Evolutionary conservation across 768 basidiomycete genomes (phyloP).

Genomic region (Vararia minispora): DNA sequence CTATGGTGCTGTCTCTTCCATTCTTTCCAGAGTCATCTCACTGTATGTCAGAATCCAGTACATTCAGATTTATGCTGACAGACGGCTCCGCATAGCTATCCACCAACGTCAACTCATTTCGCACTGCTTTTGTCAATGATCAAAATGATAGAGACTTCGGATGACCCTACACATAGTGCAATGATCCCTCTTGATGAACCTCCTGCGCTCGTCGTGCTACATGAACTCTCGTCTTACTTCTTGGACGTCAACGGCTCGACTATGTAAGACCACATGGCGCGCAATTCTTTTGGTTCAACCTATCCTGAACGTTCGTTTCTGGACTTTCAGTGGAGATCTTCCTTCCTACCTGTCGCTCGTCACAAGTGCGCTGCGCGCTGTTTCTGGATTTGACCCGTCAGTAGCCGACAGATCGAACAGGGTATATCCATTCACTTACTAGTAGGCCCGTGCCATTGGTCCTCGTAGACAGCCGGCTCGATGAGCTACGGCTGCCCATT

Average conservation of each 20-base stretch:
- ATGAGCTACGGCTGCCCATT: constrained; percentile 7
- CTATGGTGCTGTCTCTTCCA: constrained; percentile 16
- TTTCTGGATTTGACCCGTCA: not conserved
- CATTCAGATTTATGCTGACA: not conserved
- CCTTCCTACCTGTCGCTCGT: constrained; percentile 11
- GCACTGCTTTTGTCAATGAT: constrained; percentile 11
- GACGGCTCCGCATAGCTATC: constrained; percentile 5
- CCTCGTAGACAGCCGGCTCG: constrained; percentile 12
- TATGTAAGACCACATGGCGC: too few relatives aligned
- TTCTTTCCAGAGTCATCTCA: constrained; percentile 25
- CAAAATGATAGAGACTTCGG: not conserved
- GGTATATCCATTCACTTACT: not conserved
- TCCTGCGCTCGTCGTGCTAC: constrained; percentile 9
- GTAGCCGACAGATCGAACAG: not conserved
- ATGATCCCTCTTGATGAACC: constrained; percentile 1
- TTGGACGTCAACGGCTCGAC: constrained; percentile 3
- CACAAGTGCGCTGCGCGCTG: constrained; percentile 4
- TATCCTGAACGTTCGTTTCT: too few relatives aligned
- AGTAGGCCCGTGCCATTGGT: constrained; percentile 8
- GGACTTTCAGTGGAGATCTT: constrained; percentile 5
- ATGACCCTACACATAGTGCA: not conserved
- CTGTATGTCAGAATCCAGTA: constrained; percentile 33
- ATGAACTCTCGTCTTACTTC: constrained; percentile 13
- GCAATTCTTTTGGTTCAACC: too few relatives aligned
- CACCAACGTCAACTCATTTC: constrained; percentile 5